Base-by-base conservation (phyloP, 2,329 filamentous ascomycete genomes). In the Bipolaris bicolor region DNA sequence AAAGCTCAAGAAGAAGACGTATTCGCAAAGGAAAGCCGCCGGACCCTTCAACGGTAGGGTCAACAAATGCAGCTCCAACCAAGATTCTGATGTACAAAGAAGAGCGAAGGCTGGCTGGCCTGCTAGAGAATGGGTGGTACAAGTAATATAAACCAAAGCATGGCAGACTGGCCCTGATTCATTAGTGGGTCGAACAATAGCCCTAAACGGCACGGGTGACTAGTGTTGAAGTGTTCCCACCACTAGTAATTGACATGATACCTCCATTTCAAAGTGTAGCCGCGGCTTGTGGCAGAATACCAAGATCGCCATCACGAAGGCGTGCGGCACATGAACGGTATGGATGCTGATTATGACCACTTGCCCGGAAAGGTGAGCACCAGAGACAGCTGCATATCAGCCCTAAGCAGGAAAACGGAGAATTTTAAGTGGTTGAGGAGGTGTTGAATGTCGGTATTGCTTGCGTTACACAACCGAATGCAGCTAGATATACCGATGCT, bases 191-290 rank as follows among this genome's bases (percentile, higher is more conserved):
- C 57, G 52, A 67, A 63, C 39, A 45, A 44, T 52, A 50, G 51
- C 18, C 39, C 57, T 55, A 53, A 47, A 40, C 53, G 44, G 49
- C 53, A 43, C 52, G 44, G 50, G 51, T 47, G 52, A 58, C 55
- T 53, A 63, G 56, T 34, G 60, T 62, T 67, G 58, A 57, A 67
- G 49, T 62, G 55, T 51, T 66, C 49, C 61, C 62, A 65, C 57
- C 54, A 64, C 60, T 59, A 62, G 57, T 29, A 45, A 11, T 40
- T 58, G 55, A 46, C 43, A 64, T 55, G 51, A 57, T 63, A 40
- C 57, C 44, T 52, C 60, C 52, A 60, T 59, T 54, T 57, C 39
- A 43, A 51, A 54, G 40, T 48, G 40, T 43, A 54, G 52, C 49
- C 48, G 44, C 48, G 40, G 39, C 56, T 36, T 57, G 58, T 58